Evolutionary conservation across 2,329 filamentous ascomycete species (phyloP).

Genomic region (Rutstroemia sp.): DNA sequence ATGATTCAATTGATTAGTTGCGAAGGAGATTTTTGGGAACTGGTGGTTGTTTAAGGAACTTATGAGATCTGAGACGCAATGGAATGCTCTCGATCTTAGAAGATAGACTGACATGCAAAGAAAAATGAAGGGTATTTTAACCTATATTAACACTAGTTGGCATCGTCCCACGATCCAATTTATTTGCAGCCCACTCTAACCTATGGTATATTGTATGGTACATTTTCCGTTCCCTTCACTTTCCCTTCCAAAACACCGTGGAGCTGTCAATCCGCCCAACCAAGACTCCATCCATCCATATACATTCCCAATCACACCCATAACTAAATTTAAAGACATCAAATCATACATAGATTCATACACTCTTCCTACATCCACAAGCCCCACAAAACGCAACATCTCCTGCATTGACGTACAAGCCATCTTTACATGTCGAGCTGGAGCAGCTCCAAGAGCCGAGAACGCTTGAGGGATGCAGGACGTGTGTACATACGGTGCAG

Average conservation of each 20-base stretch:
- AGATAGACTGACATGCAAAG: too few species aligned
- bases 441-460: slow-evolving; percentile 57
- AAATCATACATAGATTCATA: neutral
- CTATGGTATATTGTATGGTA: too few species aligned
- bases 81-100: too few species aligned
- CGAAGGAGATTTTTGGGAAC: neutral
- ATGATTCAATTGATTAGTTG: slow-evolving; percentile 51
- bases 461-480: slow-evolving; percentile 49
- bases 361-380: slow-evolving; percentile 42
- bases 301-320: neutral
- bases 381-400: slow-evolving; percentile 65
- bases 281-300: neutral
- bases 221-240: too few species aligned
- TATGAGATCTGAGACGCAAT: too few species aligned
- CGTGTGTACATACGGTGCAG: slow-evolving; percentile 64
- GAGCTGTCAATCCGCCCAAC: neutral
- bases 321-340: neutral
- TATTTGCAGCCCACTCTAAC: too few species aligned
- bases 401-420: slow-evolving; percentile 57
- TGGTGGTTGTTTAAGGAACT: too few species aligned
- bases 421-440: slow-evolving; percentile 46
- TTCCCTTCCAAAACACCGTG: too few species aligned
- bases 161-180: too few species aligned
- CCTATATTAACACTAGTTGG: too few species aligned
- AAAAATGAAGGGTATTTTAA: too few species aligned